These are phyloP conservation scores for Rhynchosporium graminicola DNA, from an alignment of 2,329 filamentous ascomycete genomes.

Conservation along the genomic window DNA sequence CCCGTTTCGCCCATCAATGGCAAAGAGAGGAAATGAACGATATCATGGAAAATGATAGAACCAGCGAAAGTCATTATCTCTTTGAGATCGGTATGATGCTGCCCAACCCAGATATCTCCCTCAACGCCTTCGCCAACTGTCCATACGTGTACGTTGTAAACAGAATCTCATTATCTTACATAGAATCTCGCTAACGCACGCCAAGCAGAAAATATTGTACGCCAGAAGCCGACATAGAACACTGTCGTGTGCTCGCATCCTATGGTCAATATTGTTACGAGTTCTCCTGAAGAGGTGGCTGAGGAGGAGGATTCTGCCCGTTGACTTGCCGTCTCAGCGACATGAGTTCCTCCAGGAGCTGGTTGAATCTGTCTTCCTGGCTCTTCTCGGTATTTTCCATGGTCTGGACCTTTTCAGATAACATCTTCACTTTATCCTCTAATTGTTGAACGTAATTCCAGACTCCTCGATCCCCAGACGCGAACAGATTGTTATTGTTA, in stretches of 20 bases:
- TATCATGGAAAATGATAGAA: slow-evolving; percentile 11
- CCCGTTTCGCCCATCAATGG: slow-evolving; percentile 2
- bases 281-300: slow-evolving; percentile 22
- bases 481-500: slow-evolving; percentile 68
- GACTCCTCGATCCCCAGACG: slow-evolving; percentile 60
- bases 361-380: slow-evolving; percentile 38
- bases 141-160: slow-evolving; percentile 17
- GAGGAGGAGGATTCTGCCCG: slow-evolving; percentile 29
- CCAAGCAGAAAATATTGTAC: slow-evolving; percentile 33
- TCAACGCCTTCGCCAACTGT: slow-evolving; percentile 31
- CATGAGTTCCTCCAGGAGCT: slow-evolving; percentile 36
- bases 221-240: slow-evolving; percentile 32
- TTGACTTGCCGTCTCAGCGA: slow-evolving; percentile 35
- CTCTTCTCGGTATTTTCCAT: slow-evolving; percentile 42
- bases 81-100: slow-evolving; percentile 16
- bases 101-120: slow-evolving; percentile 19
- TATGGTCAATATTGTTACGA: slow-evolving; percentile 34
- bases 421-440: slow-evolving; percentile 57
- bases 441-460: slow-evolving; percentile 73
- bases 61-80: slow-evolving; percentile 16
- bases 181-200: slow-evolving; percentile 34
- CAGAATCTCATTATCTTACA: slow-evolving; percentile 32
- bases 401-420: slow-evolving; percentile 47
- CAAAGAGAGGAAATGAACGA: slow-evolving; percentile 13
- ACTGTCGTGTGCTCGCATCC: slow-evolving; percentile 34